These are phyloP conservation scores for Rickenella mellea DNA, from an alignment of 768 basidiomycete genomes.

Conservation along the genomic window DNA sequence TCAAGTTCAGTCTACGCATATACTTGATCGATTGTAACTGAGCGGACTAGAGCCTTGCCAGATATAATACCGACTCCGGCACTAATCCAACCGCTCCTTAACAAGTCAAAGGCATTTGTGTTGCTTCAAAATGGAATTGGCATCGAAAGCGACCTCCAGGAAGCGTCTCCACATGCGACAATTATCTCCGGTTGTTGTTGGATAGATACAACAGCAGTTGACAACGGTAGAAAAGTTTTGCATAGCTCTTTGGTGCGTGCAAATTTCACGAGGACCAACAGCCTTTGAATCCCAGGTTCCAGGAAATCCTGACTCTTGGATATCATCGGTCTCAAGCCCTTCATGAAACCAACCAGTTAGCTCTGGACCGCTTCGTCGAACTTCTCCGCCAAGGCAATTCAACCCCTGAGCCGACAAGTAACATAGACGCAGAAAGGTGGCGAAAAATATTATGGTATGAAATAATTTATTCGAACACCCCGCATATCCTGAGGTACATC, in stretches of 20 bases:
- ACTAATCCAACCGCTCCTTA: constrained; percentile 18
- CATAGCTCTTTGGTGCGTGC: constrained; percentile 15
- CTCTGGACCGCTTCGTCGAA: constrained; percentile 11
- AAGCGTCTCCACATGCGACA: constrained; percentile 4
- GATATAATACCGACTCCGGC: constrained; percentile 9
- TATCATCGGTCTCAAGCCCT: constrained; percentile 12
- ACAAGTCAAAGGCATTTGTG: constrained; percentile 15
- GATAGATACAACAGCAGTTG: constrained; percentile 21
- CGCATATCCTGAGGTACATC: too few species aligned
- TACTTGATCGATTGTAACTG: background rate
- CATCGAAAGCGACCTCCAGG: constrained; percentile 17
- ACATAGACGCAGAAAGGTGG: constrained; percentile 21
- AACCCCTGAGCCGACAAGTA: constrained; percentile 12
- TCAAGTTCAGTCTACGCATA: constrained; percentile 15
- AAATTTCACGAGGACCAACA: too few species aligned
- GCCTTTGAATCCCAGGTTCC: background rate
- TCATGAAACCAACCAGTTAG: background rate
- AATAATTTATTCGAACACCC: constrained; percentile 1
- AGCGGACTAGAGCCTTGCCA: constrained; percentile 7
- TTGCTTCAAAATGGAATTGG: constrained; percentile 25
- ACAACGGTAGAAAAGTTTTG: constrained; percentile 14
- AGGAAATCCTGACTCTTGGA: constrained; percentile 20
- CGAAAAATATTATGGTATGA: constrained; percentile 19
- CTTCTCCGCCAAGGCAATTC: constrained; percentile 14
- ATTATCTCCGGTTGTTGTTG: constrained; percentile 25